Evolutionary conservation across 345 rosid species (phyloP).

Genomic region (Eucalyptus paniculata): DNA sequence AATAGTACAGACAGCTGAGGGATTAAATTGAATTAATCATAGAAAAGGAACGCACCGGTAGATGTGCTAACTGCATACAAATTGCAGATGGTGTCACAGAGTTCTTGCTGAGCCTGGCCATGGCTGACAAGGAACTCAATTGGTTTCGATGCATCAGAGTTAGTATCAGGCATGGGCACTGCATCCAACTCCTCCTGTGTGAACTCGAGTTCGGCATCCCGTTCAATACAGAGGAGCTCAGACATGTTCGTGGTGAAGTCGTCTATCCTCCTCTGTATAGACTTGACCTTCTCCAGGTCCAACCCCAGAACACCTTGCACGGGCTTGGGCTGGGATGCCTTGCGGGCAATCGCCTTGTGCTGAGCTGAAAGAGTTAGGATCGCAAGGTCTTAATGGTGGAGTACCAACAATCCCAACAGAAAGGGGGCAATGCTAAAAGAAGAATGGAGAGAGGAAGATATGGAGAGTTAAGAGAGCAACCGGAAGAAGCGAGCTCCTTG

Average conservation of each 20-base stretch:
- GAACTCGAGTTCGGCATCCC: conserved; percentile 88
- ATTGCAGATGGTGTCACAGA: conserved; percentile 95
- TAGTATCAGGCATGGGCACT: conserved; percentile 69
- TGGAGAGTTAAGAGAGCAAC: conserved; percentile 10
- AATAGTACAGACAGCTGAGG: background rate
- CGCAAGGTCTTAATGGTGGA: background rate
- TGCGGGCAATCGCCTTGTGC: conserved; percentile 79
- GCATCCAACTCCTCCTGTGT: conserved; percentile 95
- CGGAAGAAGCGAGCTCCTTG: conserved; percentile 87
- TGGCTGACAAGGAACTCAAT: conserved; percentile 95
- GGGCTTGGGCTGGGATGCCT: conserved; percentile 45
- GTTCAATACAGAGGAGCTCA: conserved; percentile 71
- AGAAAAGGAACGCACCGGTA: conserved; percentile 33
- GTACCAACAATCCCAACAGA: background rate
- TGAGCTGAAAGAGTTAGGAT: conserved; percentile 45
- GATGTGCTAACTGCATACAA: conserved; percentile 76
- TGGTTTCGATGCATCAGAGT: conserved; percentile 54
- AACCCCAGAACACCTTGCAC: conserved; percentile 77
- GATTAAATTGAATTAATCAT: background rate
- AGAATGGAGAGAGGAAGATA: background rate
- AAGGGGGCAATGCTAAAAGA: background rate
- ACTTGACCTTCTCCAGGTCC: conserved; percentile 62
- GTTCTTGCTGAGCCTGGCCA: conserved; percentile 87
- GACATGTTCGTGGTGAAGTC: conserved; percentile 65
- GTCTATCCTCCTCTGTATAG: conserved; percentile 68